Evolutionary conservation across 495 filamentous ascomycete genomes (phyloP).

Genomic region (Penicillium taxi): DNA sequence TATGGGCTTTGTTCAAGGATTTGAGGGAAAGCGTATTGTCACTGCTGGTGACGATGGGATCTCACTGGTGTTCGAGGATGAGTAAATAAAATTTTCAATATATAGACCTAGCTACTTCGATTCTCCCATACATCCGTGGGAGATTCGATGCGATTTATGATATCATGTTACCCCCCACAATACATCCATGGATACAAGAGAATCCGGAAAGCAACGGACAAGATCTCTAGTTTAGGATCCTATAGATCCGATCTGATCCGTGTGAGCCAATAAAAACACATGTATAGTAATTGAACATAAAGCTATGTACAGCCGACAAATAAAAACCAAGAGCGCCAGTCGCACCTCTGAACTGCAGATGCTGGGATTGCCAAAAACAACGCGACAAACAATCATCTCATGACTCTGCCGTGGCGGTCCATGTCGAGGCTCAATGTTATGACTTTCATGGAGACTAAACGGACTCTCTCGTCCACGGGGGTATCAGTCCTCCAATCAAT

Average conservation of each 20-base stretch:
- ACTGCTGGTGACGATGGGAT: slow-evolving; percentile 87
- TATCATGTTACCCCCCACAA: slow-evolving; percentile 23
- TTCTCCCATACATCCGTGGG: slow-evolving; percentile 1
- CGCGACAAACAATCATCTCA: slow-evolving; percentile 7
- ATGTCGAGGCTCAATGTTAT: slow-evolving; percentile 10
- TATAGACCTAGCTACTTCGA: too few species aligned
- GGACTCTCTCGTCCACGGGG: slow-evolving; percentile 15
- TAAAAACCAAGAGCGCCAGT: slow-evolving; percentile 31
- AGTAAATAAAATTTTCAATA: too few species aligned
- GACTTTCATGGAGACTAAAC: slow-evolving; percentile 9
- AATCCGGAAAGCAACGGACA: not conserved
- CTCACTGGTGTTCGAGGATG: slow-evolving; percentile 57
- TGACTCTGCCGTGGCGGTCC: slow-evolving; percentile 3
- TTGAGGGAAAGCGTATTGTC: slow-evolving; percentile 57
- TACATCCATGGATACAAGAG: too few species aligned
- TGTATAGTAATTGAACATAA: slow-evolving; percentile 31
- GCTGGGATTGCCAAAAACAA: slow-evolving; percentile 8
- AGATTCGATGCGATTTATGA: slow-evolving; percentile 13
- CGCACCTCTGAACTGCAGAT: slow-evolving; percentile 7
- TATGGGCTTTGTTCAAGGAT: slow-evolving; percentile 78
- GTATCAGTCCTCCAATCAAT: slow-evolving; percentile 24
- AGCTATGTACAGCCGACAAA: slow-evolving; percentile 41
- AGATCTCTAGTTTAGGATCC: not conserved
- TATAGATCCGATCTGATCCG: not conserved
- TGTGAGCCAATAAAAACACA: slow-evolving; percentile 17